Evolutionary conservation across 1,284 basidiomycete species (phyloP), one percentile per base, ranked within the genome.

Genomic region (Schizopora paradoxa): DNA sequence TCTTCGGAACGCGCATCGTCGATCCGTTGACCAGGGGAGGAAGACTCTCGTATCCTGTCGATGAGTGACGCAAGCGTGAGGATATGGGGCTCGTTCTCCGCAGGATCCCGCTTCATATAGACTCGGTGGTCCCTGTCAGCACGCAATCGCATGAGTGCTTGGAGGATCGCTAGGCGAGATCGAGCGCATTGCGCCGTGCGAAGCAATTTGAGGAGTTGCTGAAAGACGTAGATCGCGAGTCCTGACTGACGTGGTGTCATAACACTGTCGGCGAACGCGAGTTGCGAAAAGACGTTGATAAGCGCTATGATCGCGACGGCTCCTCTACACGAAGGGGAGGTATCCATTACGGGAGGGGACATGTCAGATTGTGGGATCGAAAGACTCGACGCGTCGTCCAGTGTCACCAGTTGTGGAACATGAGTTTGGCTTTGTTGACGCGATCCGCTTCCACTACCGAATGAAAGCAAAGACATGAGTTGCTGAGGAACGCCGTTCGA

Each of bases 61-160:
- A 54, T 40, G 5, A 33, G 38, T 21, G 34, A 38, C 5, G 46
- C 36, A 5, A 48, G 50, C 10, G 32, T 45, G 11, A 28, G 5
- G 10, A 48, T 27, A 2, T 51, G 46, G 21, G 25, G 27, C 10
- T 48, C 47, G 11, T 58, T 56, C 16, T 59, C 57, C 26, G 71
- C 66, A 26, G 75, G 64, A 36, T 74, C 65, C 21, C 60, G 58
- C 14, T 66, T 59, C 51, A 89, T 84, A 62, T 87, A 96, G 31
- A 99, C 64, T 11, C 86, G 76, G 61, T 99, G 96, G 57, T 93
- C 87, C 2, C 90, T 80, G 61, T 97, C 94, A 1, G 91, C 92
- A 40, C 96, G 77, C 18, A 99, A 69, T 8, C 92, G 83, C 68
- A 94, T 80, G 48, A 96, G 62, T 73, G 94, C 96, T 59, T 95